Conservation (phyloP, 495 filamentous ascomycete species). For the Penicillium daleae region DNA sequence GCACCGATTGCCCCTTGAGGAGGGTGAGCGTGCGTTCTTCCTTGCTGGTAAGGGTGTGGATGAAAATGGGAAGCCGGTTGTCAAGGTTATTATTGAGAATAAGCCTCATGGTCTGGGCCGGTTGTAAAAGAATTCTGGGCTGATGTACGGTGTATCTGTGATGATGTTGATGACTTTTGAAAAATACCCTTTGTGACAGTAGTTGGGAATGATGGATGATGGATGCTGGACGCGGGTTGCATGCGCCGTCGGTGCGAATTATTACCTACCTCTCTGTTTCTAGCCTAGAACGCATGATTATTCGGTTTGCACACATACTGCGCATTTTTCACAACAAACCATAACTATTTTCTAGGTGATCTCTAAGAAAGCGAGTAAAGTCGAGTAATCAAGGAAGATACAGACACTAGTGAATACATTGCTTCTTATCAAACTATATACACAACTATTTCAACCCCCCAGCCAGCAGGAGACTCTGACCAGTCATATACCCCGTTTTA, state of each 20-base stretch:
- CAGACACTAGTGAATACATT: constrained; percentile 4
- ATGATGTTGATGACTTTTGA: constrained; percentile 21
- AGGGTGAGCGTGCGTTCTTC: constrained; percentile 70
- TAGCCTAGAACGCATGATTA: constrained; percentile 2
- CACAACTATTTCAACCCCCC: constrained; percentile 55
- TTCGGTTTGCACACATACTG: neutral
- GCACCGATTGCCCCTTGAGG: constrained; percentile 72
- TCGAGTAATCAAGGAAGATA: neutral
- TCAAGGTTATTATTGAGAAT: constrained; percentile 81
- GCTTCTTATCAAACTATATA: neutral
- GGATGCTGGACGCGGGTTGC: neutral
- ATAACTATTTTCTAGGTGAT: too few species aligned
- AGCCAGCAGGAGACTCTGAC: constrained; percentile 60
- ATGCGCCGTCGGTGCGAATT: neutral
- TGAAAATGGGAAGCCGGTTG: constrained; percentile 72
- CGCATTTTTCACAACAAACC: too few species aligned
- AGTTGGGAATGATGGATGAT: too few species aligned
- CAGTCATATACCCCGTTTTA: constrained; percentile 72
- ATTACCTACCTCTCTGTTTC: too few species aligned
- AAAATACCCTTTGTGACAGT: constrained; percentile 33
- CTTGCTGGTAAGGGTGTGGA: constrained; percentile 83
- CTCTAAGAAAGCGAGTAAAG: neutral
- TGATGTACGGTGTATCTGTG: constrained; percentile 5
- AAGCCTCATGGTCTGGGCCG: neutral
- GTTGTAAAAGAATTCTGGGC: neutral